Conservation (phyloP, 164 flowering plant species). For the Dillenia turbinata region DNA sequence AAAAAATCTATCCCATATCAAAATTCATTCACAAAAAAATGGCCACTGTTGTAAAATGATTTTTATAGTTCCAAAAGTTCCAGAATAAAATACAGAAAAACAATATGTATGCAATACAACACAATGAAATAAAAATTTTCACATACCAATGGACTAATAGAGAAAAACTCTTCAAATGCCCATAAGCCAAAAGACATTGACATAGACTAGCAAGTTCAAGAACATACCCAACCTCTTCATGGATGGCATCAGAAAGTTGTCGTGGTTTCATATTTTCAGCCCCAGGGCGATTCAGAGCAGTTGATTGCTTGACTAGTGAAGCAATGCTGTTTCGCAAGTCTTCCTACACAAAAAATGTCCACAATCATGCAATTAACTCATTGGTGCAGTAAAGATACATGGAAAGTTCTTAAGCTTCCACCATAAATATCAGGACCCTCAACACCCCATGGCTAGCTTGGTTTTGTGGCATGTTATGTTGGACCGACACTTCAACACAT, state of each 20-base stretch:
- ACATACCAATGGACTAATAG: not conserved
- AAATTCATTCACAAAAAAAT: no score
- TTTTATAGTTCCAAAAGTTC: not conserved
- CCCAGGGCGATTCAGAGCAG: conserved; percentile 62
- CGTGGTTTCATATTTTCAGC: conserved; percentile 76
- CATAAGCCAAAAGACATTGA: not conserved
- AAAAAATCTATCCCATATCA: no score
- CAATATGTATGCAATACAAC: not conserved
- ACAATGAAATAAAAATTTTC: not conserved
- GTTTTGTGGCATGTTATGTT: not conserved
- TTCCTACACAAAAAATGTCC: conserved; percentile 50
- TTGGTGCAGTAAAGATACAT: no score
- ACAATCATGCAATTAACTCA: no score
- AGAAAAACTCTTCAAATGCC: not conserved
- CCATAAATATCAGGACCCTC: no score
- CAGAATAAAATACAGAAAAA: not conserved
- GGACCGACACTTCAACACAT: no score
- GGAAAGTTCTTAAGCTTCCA: no score
- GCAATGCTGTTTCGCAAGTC: conserved; percentile 57
- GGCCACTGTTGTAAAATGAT: no score
- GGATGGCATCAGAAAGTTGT: conserved; percentile 82
- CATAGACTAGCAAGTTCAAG: not conserved
- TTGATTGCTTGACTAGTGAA: conserved; percentile 64
- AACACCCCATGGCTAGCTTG: no score
- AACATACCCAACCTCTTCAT: conserved; percentile 71